Evolutionary conservation across 2,329 filamentous ascomycete genomes (phyloP), one percentile per base, ranked within the genome.

Genomic region (Dactylellina drechsleri): DNA sequence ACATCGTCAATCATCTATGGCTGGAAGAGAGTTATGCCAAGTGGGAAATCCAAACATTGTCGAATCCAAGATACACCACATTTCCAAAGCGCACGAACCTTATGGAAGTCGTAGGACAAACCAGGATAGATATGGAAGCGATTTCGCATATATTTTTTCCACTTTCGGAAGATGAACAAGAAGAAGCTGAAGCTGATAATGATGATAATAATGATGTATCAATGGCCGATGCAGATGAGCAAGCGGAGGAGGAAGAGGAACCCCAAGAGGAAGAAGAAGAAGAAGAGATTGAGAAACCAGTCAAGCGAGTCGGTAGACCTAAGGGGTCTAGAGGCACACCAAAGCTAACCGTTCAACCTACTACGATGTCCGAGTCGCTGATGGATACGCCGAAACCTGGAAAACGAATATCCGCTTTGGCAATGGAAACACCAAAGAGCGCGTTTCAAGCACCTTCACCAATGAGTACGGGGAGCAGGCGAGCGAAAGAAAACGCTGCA

Each of bases 1-100:
- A 92, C 67, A 90, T 97, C 79, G 85, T 97, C 79, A 99, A 98
- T 81, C 95, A 99, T 81, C 85, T 99, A 0, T 99, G 95, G 95
- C 86, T 99, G 53, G 95, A 99, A 82, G 95, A 99, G 80, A 96
- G 93, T 82, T 99, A 98, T 80, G 92, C 94, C 1, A 92, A 91
- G 81, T 97, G 93, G 84, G 87, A 91, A 80, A 84, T 90, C 70
- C 90, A 92, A 80, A 87, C 88, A 0, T 83, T 93, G 20, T 90
- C 91, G 2, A 87, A 91, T 60, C 85, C 87, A 7, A 90, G 90
- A 77, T 99, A 96, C 81, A 92, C 87, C 0, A 90, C 93, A 80
- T 99, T 98, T 78, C 95, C 95, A 15, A 86, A 87, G 10, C 87
- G 93, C 67, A 98, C 94, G 1, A 98, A 99, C 80, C 85, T 99